phyloP scores from a whole-genome alignment of 495 filamentous ascomycete species.

The Talaromyces borbonicus region DNA sequence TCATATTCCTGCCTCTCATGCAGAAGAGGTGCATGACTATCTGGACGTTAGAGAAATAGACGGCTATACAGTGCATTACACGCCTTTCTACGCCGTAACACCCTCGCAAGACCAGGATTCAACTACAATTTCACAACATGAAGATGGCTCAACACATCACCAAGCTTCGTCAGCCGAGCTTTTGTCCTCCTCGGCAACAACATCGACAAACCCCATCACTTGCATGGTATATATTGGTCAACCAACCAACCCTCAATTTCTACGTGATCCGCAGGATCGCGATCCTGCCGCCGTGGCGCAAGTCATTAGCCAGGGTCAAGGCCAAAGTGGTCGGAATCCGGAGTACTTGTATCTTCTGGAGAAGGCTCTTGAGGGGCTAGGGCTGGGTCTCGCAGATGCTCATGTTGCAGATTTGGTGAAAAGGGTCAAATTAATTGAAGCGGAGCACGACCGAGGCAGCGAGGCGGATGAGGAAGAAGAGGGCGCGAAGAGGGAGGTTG shows the following conservation, averaged over 20 bases:
- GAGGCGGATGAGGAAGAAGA: slow-evolving; percentile 22
- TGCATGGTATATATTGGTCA: slow-evolving; percentile 92
- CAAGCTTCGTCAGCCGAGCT: background rate
- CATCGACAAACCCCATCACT: slow-evolving; percentile 25
- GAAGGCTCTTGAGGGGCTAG: slow-evolving; percentile 61
- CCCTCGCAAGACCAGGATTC: background rate
- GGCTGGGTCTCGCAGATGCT: slow-evolving; percentile 68
- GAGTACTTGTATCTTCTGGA: slow-evolving; percentile 87
- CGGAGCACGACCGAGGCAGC: slow-evolving; percentile 9
- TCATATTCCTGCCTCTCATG: slow-evolving; percentile 63
- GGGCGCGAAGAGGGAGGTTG: slow-evolving; percentile 29
- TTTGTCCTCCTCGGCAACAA: background rate
- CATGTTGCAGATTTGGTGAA: slow-evolving; percentile 57
- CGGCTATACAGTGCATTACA: slow-evolving; percentile 86
- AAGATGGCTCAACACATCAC: background rate
- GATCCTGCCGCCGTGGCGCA: slow-evolving; percentile 72
- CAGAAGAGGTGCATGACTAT: slow-evolving; percentile 75
- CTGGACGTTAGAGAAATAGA: slow-evolving; percentile 97
- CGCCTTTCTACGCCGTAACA: slow-evolving; percentile 59
- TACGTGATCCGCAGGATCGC: slow-evolving; percentile 53
- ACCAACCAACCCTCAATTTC: slow-evolving; percentile 87
- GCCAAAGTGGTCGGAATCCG: slow-evolving; percentile 81
- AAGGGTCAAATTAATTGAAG: slow-evolving; percentile 34
- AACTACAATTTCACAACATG: background rate
- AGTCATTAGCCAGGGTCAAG: slow-evolving; percentile 66